Percentiles rank a stretch among this genome's conserved stretches.
Conservation (phyloP, 371 early-diverging fungal genomes). For the Funneliformis caledonium region DNA sequence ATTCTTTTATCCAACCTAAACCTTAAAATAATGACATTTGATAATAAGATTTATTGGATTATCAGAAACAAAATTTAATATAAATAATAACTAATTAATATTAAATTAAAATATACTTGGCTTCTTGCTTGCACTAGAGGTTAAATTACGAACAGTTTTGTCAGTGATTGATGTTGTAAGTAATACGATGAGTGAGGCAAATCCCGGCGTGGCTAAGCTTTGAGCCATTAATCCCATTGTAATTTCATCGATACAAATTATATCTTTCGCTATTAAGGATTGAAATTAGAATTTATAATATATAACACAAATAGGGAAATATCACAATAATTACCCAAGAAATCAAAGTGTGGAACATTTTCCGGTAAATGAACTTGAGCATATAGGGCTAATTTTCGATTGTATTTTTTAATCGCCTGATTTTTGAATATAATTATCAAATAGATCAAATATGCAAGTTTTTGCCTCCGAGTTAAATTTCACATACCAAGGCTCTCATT, state of each 20-base stretch:
- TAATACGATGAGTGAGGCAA: conserved; percentile 59
- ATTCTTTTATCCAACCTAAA: conserved; percentile 60
- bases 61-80: background rate
- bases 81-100: background rate
- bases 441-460: background rate
- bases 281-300: background rate
- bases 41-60: background rate
- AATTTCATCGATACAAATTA: conserved; percentile 73
- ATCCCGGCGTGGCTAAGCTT: conserved; percentile 65
- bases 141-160: conserved; percentile 47
- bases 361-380: conserved; percentile 69
- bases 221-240: conserved; percentile 70
- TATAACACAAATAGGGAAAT: background rate
- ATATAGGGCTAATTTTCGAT: conserved; percentile 51
- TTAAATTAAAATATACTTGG: conserved; percentile 18
- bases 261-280: conserved; percentile 53
- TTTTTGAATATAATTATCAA: background rate
- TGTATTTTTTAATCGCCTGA: conserved; percentile 64
- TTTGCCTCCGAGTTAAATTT: background rate
- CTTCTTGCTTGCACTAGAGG: conserved; percentile 40
- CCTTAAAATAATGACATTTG: background rate
- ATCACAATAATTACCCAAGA: conserved; percentile 42
- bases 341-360: conserved; percentile 67
- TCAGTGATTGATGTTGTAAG: conserved; percentile 67
- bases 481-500: conserved; percentile 62